phyloP scores from a whole-genome alignment of 2,329 filamentous ascomycete genomes.

The Ophiocordyceps polyrhachis-furcata region DNA sequence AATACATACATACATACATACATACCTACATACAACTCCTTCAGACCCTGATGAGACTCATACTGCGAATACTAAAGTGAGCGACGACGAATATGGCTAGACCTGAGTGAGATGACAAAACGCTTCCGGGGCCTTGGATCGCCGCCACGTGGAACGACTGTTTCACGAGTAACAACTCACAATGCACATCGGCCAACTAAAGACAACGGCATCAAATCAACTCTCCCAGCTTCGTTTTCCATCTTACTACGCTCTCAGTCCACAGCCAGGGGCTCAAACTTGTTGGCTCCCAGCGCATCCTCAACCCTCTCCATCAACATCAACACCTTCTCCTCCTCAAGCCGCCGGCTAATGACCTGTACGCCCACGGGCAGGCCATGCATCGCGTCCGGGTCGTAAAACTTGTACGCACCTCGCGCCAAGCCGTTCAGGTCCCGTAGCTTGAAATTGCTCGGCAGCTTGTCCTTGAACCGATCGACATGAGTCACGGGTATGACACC shows the following conservation, averaged over 20 bases:
- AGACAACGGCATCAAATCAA: no score
- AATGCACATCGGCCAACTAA: no score
- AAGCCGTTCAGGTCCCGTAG: slow-evolving; percentile 56
- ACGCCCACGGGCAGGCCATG: slow-evolving; percentile 73
- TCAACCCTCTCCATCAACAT: slow-evolving; percentile 65
- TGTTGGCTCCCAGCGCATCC: slow-evolving; percentile 43
- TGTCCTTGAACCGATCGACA: slow-evolving; percentile 52
- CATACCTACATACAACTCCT: no score
- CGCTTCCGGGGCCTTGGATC: no score
- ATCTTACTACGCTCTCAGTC: slow-evolving; percentile 13
- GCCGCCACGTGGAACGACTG: no score
- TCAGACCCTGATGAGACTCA: no score
- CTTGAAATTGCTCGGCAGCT: slow-evolving; percentile 41
- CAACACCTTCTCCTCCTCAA: slow-evolving; percentile 79
- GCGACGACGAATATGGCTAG: no score
- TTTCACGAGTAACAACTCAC: no score
- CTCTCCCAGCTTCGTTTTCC: not conserved
- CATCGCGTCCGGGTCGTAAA: slow-evolving; percentile 71
- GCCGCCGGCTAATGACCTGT: slow-evolving; percentile 59
- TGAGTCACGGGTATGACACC: slow-evolving; percentile 75
- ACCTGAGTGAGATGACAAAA: no score
- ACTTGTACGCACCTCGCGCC: slow-evolving; percentile 64
- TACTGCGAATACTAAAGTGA: no score
- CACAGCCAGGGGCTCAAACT: slow-evolving; percentile 30
- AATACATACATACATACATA: no score